A percentile compares a stretch with the other conserved stretches of the same genome.
phyloP scores from a whole-genome alignment of 768 basidiomycete genomes.

The Pleurotus salmoneostramineus region DNA sequence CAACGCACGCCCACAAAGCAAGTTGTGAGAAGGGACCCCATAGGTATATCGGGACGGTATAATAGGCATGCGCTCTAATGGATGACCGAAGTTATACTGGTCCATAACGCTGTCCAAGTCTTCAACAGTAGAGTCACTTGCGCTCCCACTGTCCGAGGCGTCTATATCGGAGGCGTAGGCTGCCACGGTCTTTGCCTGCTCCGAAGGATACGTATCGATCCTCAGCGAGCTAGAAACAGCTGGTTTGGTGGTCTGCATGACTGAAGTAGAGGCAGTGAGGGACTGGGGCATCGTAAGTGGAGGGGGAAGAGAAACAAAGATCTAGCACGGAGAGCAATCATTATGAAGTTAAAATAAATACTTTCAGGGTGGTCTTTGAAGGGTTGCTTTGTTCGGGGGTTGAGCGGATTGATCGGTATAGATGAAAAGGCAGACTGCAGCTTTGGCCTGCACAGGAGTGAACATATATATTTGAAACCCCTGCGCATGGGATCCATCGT shows the following conservation, averaged over 20 bases:
- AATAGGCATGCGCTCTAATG: conserved; percentile 5
- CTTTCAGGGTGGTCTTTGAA: neutral
- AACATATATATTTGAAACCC: neutral
- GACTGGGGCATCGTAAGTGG: neutral
- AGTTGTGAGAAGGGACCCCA: neutral
- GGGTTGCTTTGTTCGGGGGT: neutral
- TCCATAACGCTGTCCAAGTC: conserved; percentile 5
- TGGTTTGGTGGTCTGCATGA: neutral
- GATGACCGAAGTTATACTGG: conserved; percentile 9
- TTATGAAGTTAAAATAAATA: neutral
- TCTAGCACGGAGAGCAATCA: neutral
- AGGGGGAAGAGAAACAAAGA: neutral
- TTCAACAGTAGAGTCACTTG: conserved; percentile 11
- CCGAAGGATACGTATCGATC: neutral
- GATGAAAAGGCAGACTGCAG: neutral
- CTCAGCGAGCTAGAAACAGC: neutral
- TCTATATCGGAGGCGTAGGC: conserved; percentile 3
- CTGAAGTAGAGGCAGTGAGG: neutral
- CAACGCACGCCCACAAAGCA: no score
- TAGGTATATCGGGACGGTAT: neutral
- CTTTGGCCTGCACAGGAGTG: neutral
- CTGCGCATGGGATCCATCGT: no score
- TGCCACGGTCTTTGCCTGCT: neutral
- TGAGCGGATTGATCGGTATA: neutral
- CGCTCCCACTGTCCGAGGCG: neutral